A percentile compares a stretch with the other conserved stretches of the same genome.
Conservation (phyloP, 108 stramenopile species). For the Pseudonitzschia multiseries region DNA sequence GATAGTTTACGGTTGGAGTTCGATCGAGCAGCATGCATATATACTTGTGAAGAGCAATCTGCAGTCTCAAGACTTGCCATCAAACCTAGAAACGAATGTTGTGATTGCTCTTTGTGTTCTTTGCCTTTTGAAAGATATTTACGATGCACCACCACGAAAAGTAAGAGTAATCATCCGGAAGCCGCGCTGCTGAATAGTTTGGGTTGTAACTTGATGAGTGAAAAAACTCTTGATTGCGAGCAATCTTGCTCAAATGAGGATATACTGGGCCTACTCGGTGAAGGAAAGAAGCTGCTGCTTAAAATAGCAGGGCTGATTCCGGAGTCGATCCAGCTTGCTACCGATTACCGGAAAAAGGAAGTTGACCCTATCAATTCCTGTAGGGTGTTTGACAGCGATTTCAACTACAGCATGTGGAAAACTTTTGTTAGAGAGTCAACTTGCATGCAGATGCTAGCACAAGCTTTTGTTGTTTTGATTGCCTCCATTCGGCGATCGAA, state of each 20-base stretch:
- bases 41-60: constrained; percentile 1
- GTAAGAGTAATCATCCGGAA: neutral
- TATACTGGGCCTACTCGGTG: constrained; percentile 17
- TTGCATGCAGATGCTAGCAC: constrained; percentile 23
- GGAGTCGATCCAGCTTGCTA: neutral
- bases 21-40: neutral
- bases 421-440: constrained; percentile 19
- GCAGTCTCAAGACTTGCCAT: neutral
- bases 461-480: constrained; percentile 30
- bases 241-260: neutral
- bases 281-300: constrained; percentile 28
- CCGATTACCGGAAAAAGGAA: neutral
- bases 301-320: constrained; percentile 27
- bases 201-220: constrained; percentile 22
- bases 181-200: neutral
- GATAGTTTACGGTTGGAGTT: neutral
- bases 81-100: neutral
- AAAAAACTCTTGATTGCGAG: neutral
- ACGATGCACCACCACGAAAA: neutral
- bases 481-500: constrained; percentile 23
- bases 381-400: constrained; percentile 23
- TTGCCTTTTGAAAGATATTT: constrained; percentile 33
- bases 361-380: constrained; percentile 18
- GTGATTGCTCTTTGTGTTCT: constrained; percentile 27
- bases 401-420: constrained; percentile 25